phyloP scores from a whole-genome alignment of 202 grass and related monocot genomes.

The Cymbopogon flexuosus region DNA sequence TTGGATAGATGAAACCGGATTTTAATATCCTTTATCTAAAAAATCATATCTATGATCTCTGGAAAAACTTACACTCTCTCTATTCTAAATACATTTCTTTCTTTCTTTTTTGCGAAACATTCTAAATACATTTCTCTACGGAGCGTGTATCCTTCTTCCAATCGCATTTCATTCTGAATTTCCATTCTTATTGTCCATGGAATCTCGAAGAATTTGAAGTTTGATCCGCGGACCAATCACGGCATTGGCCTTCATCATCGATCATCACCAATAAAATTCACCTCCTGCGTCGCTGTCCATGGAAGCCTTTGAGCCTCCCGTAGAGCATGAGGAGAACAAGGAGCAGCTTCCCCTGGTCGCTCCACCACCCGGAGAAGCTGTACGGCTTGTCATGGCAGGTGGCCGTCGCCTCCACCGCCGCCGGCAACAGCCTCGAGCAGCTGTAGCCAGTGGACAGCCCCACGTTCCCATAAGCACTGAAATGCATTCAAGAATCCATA shows the following conservation, averaged over 20 bases:
- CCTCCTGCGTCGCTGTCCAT: background rate
- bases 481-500: background rate
- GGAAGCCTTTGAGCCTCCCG: slow-evolving; percentile 50
- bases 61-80: background rate
- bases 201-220: background rate
- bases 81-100: background rate
- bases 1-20: too few relatives aligned
- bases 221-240: background rate
- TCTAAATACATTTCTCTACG: background rate
- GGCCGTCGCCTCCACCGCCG: slow-evolving; percentile 1
- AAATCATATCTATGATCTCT: background rate
- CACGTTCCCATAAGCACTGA: slow-evolving; percentile 64
- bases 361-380: slow-evolving; percentile 57
- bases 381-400: slow-evolving; percentile 42
- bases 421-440: slow-evolving; percentile 42
- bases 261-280: background rate
- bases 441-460: slow-evolving; percentile 64
- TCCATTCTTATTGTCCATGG: background rate
- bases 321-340: slow-evolving; percentile 52
- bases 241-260: background rate
- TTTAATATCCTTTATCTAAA: too few relatives aligned
- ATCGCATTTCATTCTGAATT: background rate
- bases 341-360: slow-evolving; percentile 49
- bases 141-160: background rate
- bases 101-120: too few relatives aligned